Evolutionary conservation across 768 basidiomycete species (phyloP), one percentile per base, ranked within the genome.

Genomic region (Mycena metata): DNA sequence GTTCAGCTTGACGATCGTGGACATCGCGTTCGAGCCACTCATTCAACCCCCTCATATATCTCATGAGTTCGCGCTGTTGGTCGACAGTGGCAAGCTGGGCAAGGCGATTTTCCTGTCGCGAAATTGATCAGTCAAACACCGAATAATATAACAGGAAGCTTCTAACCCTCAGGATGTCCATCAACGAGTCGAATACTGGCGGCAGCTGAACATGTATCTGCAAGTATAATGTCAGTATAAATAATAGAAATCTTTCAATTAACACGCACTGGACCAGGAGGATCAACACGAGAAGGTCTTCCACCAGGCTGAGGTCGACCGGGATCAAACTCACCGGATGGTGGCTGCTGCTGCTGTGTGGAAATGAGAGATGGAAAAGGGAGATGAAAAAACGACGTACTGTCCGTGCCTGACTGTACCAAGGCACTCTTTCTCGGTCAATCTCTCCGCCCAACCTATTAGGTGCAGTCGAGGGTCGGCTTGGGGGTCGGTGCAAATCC

Each of bases 21-120:
- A 94, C 92, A 76, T 96, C 94, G 39, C 89, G 86, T 63, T 85
- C 89, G 17, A 96, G 80, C 94, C 94, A 96, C 39, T 88, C 85
- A 69, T 95, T 96, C 36, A 95, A 80, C 2, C 84, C 86, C 54
- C 86, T 75, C 87, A 96, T 90, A 71, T 96, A 95, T 59, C 91
- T 82, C 87, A 93, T 93, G 57, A 94, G 80, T 75, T 92, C 92
- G 43, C 92, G 85, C 71, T 93, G 92, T 73, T 95, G 92, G 52
- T 92, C 90, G 16, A 94, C 86, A 30, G 91, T 91, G 0, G 91
- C 92, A 21, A 88, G 78, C 76, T 93, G 91, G 0, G 91, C 91
- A 7, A 88, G 78, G 5, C 90, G 90, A 76, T 92, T 93, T 81
- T 94, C 91, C 93, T 95, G 70, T 4, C 51, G 21, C 55, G 24